Percentiles rank a stretch among this genome's conserved stretches.
phyloP scores from a whole-genome alignment of 2,329 filamentous ascomycete genomes.

The Penicillium oxalicum region DNA sequence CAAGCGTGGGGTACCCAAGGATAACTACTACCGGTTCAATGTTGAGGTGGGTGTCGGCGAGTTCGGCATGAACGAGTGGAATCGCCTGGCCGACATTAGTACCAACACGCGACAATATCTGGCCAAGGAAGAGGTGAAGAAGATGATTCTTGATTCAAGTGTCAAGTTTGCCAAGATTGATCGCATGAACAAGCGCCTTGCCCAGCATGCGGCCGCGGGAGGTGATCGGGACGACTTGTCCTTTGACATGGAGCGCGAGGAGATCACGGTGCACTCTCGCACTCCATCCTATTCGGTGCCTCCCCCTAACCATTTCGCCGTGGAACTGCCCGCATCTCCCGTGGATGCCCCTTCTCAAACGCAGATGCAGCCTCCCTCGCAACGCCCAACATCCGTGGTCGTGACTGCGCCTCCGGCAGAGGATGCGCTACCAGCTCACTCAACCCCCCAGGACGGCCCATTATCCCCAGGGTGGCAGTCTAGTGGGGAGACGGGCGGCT shows the following conservation, averaged over 20 bases:
- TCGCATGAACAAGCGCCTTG: constrained; percentile 64
- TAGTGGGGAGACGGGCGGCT: constrained; percentile 23
- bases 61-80: constrained; percentile 99
- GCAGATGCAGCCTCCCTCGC: constrained; percentile 13
- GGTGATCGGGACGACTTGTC: constrained; percentile 23
- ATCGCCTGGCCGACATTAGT: constrained; percentile 87
- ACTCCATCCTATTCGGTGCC: constrained; percentile 18
- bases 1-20: constrained; percentile 71
- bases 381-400: constrained; percentile 15
- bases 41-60: constrained; percentile 94
- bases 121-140: constrained; percentile 64
- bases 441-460: constrained; percentile 24
- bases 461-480: constrained; percentile 24
- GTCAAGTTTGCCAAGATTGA: constrained; percentile 79
- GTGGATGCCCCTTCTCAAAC: constrained; percentile 30
- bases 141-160: constrained; percentile 69
- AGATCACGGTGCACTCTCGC: constrained; percentile 12
- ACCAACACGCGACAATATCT: constrained; percentile 85
- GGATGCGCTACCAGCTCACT: constrained; percentile 25
- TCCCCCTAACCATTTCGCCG: constrained; percentile 44
- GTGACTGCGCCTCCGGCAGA: constrained; percentile 26
- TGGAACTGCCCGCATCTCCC: constrained; percentile 55
- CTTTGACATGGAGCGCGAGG: constrained; percentile 27
- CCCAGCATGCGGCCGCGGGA: constrained; percentile 41
- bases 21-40: constrained; percentile 94